A percentile compares a stretch with the other conserved stretches of the same genome.
These are phyloP conservation scores for Phyllosticta citribraziliensis DNA, from an alignment of 2,329 filamentous ascomycete genomes.

Conservation along the genomic window DNA sequence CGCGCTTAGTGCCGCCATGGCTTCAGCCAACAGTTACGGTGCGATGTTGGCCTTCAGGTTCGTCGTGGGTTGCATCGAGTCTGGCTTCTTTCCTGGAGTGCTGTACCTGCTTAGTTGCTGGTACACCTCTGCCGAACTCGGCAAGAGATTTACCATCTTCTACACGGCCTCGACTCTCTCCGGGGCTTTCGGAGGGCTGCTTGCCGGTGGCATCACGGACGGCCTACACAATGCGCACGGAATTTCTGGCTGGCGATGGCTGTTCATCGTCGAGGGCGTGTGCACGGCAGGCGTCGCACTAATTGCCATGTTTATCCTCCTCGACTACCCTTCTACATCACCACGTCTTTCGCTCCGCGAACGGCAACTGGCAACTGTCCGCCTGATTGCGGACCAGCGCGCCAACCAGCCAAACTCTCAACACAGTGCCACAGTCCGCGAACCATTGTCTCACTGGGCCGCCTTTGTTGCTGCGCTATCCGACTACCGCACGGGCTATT, in stretches of 20 bases:
- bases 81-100: conserved; percentile 16
- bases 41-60: conserved; percentile 37
- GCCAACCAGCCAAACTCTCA: background rate
- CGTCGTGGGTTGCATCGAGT: conserved; percentile 33
- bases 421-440: background rate
- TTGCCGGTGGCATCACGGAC: conserved; percentile 50
- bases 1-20: conserved; percentile 41
- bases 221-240: conserved; percentile 38
- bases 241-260: conserved; percentile 24
- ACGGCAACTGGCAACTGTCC: conserved; percentile 20
- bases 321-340: conserved; percentile 51
- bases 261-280: conserved; percentile 25
- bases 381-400: conserved; percentile 5
- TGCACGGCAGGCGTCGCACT: conserved; percentile 12
- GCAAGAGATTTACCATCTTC: conserved; percentile 51
- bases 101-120: conserved; percentile 11
- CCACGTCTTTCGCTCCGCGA: conserved; percentile 47
- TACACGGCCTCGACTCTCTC: conserved; percentile 49
- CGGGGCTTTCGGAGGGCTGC: conserved; percentile 50
- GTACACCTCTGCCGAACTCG: conserved; percentile 19
- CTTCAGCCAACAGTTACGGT: conserved; percentile 36
- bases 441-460: conserved; percentile 1
- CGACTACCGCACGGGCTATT: conserved; percentile 10
- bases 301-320: conserved; percentile 39
- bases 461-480: conserved; percentile 9